phyloP scores from a whole-genome alignment of 2,329 filamentous ascomycete species.

The Aspergillus sp. region DNA sequence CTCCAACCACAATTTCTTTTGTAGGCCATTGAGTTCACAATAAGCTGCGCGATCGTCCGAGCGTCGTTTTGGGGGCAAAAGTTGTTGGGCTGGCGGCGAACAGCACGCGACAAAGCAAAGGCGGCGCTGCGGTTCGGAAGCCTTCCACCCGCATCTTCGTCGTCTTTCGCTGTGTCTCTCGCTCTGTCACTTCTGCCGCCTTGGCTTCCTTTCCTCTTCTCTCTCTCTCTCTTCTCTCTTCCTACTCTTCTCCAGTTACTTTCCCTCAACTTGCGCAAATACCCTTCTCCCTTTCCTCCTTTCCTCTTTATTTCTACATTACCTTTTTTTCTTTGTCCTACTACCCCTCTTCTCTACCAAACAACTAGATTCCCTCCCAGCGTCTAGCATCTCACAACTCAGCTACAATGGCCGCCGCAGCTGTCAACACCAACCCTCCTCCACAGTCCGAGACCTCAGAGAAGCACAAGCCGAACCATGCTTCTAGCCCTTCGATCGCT shows the following conservation, averaged over 20 bases:
- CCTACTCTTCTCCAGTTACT: slow-evolving; percentile 7
- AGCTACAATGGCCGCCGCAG: slow-evolving; percentile 61
- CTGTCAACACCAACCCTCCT: slow-evolving; percentile 64
- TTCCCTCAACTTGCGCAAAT: slow-evolving; percentile 2
- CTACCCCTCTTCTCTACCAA: background rate
- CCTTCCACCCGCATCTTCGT: slow-evolving; percentile 36
- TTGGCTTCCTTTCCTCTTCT: slow-evolving; percentile 19
- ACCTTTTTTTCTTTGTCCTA: slow-evolving; percentile 10
- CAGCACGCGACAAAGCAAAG: slow-evolving; percentile 25
- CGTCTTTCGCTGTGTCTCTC: background rate
- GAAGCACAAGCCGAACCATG: slow-evolving; percentile 66
- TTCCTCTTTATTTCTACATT: slow-evolving; percentile 7
- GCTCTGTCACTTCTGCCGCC: slow-evolving; percentile 17
- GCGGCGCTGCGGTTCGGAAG: slow-evolving; percentile 30
- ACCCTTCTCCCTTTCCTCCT: slow-evolving; percentile 1
- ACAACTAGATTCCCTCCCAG: background rate
- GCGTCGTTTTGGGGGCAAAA: background rate
- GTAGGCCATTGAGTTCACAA: background rate
- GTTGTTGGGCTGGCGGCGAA: background rate
- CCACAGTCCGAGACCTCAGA: slow-evolving; percentile 63
- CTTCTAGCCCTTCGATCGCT: slow-evolving; percentile 42
- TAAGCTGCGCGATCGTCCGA: background rate
- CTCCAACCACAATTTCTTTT: background rate
- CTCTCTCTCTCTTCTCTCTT: slow-evolving; percentile 11
- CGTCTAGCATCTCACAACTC: slow-evolving; percentile 4